Evolutionary conservation across 2,329 filamentous ascomycete genomes (phyloP), one percentile per base, ranked within the genome.

Genomic region (Alternaria incomplexa): DNA sequence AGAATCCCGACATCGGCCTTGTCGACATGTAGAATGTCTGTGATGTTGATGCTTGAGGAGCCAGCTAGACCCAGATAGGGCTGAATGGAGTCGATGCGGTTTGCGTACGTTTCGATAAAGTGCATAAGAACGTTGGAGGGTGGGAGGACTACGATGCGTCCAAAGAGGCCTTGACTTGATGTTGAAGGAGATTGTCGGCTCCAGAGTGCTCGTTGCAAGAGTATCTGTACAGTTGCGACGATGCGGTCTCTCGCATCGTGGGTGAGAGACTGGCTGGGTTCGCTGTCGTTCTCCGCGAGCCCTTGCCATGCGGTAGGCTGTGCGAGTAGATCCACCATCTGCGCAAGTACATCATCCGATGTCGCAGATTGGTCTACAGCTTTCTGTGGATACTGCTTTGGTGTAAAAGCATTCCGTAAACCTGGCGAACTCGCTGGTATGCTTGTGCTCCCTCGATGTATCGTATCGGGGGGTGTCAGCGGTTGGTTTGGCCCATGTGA

Each of bases 1-100:
- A 61, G 26, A 12, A 62, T 62, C 47, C 59, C 59, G 3, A 62
- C 17, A 46, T 62, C 59, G 15, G 47, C 54, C 8, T 25, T 26
- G 36, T 62, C 54, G 9, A 58, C 23, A n/a, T 57, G 47, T 9
- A 62, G 17, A 8, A 62, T 58, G 2, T 62, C 54, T 36, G 57
- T 47, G 3, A 62, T 43, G 7, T 58, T 62, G 47, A 56, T 23
- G 13, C 48, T 36, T 3, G 59, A 15, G 8, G 46, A 62, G 13
- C 59, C 59, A n/a, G 59, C 46, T 17, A 62, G 54, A n/a, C 59
- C 54, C 20, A 62, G 54, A 25, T 58, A 62, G 6, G 59, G 59
- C 40, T 62, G 59, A 10, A 62, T 52, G 4, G 40, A 58, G 15
- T 62, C 59, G 25, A 62, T 58, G 22, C 59, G 54, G 28, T 22